A percentile compares a stretch with the other conserved stretches of the same genome.
phyloP scores from a whole-genome alignment of 345 rosid genomes.

The Ceriops decandra region DNA sequence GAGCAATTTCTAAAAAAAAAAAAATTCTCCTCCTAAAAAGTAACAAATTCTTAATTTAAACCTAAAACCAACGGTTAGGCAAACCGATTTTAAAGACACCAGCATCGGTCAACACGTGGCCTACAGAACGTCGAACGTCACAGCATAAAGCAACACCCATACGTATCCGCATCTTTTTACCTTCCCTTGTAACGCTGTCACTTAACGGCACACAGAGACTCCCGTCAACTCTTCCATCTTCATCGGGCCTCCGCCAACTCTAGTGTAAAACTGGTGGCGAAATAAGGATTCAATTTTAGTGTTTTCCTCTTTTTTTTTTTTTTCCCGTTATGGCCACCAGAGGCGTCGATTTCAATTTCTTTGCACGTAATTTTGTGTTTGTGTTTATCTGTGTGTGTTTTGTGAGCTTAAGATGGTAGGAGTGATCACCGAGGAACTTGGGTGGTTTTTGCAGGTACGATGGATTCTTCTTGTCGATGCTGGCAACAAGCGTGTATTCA shows the following conservation, averaged over 20 bases:
- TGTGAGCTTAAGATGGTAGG: not conserved
- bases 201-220: not conserved
- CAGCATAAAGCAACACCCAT: not conserved
- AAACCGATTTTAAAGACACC: not conserved
- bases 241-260: not conserved
- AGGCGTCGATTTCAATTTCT: constrained; percentile 75
- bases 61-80: no score
- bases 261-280: not conserved
- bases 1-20: no score
- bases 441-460: constrained; percentile 66
- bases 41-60: no score
- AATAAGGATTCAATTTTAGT: not conserved
- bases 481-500: constrained; percentile 98
- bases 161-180: not conserved
- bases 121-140: not conserved
- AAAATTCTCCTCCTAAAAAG: no score
- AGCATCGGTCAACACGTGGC: not conserved
- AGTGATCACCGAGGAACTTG: not conserved
- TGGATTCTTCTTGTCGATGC: constrained; percentile 99
- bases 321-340: constrained; percentile 55
- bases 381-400: not conserved
- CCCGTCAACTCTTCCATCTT: no score
- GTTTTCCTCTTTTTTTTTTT: not conserved
- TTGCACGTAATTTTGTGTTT: not conserved
- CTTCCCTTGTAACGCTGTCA: constrained; percentile 12